Evolutionary conservation across 805 yeast genomes (phyloP), one percentile per base, ranked within the genome.

Genomic region (Cyberlindnera nakhonratchasimensis): DNA sequence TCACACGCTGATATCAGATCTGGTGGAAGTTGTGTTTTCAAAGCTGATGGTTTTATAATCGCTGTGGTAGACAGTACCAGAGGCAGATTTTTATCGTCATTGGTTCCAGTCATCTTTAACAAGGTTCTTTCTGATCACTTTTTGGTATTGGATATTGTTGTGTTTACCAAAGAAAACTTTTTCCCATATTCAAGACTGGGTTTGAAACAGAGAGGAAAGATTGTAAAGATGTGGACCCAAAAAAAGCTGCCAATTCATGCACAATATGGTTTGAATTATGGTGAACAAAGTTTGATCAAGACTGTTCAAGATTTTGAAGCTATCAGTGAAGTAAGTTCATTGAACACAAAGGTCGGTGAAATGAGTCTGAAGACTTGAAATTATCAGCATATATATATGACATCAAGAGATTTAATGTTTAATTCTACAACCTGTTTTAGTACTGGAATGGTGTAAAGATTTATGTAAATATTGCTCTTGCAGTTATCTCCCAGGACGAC

Each of bases 101-200:
- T 93, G 43, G 89, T 88, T 0, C 95, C 98, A 1, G 75, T 90
- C 18, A 74, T 93, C 34, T 89, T 86, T 32, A 83, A 86, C 50
- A 80, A 80, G 14, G 78, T 91, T 1, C 66, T 95, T 53, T 79
- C 85, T 47, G 82, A 77, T 47, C 96, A 90, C 60, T 93, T 88
- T 50, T 66, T 93, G 43, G 74, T 87, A 9, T 68, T 89, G 17
- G 97, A 95, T 61, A 75, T 91, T 32, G 84, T 93, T 28, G 83
- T 88, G 0, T 93, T 91, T 64, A 77, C 86, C 33, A 77, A 75
- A 38, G 70, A 70, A 35, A 82, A 78, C 4, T 73, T 72, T 12
- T 76, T 81, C 51, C 90, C 89, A 3, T 66, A 76, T 36, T 84
- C 93, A 21, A 64, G 95, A 51, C 61, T 89, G 46, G 88, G 83